Conservation (phyloP, 2,329 filamentous ascomycete species). For the Aspergillus udagawae region DNA sequence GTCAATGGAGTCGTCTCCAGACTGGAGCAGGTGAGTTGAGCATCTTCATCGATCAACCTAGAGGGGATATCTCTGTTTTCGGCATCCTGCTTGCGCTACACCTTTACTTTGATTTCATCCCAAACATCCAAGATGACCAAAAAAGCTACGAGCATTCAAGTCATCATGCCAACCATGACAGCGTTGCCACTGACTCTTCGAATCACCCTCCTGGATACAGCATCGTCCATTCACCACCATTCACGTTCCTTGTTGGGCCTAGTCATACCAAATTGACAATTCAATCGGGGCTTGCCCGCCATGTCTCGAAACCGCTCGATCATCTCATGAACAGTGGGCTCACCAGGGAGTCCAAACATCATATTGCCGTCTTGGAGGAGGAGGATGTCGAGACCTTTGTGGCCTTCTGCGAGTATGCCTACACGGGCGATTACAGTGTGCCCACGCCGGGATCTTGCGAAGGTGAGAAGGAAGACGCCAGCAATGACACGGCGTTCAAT, state of each 20-base stretch:
- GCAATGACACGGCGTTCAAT: conserved; percentile 13
- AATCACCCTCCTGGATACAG: conserved; percentile 22
- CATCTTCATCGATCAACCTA: neutral
- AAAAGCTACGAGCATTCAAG: neutral
- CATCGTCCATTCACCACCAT: conserved; percentile 42
- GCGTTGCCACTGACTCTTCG: conserved; percentile 18
- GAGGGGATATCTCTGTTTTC: neutral
- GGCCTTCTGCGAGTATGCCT: conserved; percentile 48
- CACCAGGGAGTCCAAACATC: conserved; percentile 43
- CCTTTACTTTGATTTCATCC: neutral
- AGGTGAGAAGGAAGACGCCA: conserved; percentile 14
- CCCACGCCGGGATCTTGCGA: conserved; percentile 24
- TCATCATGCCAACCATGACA: conserved; percentile 9
- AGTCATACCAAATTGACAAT: conserved; percentile 45
- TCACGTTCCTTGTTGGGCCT: conserved; percentile 46
- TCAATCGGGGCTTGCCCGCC: conserved; percentile 42
- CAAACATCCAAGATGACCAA: neutral
- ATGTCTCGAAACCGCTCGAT: conserved; percentile 42
- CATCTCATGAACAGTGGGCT: conserved; percentile 45
- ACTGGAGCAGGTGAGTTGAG: conserved; percentile 31
- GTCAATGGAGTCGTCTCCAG: conserved; percentile 25
- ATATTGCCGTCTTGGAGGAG: conserved; percentile 42
- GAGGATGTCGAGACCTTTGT: conserved; percentile 48
- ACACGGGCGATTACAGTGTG: conserved; percentile 45
- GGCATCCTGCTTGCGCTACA: neutral